Conservation (phyloP, 805 yeast genomes). For the Candida morakotiae region DNA sequence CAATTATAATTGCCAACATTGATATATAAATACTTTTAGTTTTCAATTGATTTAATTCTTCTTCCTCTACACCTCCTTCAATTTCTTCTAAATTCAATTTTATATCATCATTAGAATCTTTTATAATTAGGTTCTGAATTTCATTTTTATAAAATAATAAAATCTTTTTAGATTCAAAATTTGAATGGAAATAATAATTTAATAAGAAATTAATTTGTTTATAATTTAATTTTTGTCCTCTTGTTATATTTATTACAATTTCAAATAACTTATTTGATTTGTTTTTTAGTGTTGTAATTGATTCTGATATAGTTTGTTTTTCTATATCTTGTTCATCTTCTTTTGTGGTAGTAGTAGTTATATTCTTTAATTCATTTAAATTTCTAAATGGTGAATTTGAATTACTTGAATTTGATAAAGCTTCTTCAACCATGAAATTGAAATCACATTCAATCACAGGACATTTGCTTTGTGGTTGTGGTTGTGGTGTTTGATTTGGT, state of each 20-base stretch:
- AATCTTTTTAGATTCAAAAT: constrained; percentile 18
- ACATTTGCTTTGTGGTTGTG: constrained; percentile 17
- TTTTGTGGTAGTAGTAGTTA: not conserved
- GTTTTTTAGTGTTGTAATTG: constrained; percentile 9
- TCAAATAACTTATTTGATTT: constrained; percentile 26
- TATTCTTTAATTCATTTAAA: too few relatives aligned
- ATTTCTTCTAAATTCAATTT: constrained; percentile 2
- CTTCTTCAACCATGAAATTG: constrained; percentile 27
- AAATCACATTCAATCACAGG: constrained; percentile 41
- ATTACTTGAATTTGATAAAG: constrained; percentile 3
- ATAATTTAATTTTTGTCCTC: constrained; percentile 17
- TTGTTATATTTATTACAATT: constrained; percentile 13
- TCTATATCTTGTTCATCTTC: not conserved
- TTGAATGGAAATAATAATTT: constrained; percentile 21
- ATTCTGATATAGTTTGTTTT: not conserved
- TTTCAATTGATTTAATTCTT: constrained; percentile 12
- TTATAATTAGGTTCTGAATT: constrained; percentile 16
- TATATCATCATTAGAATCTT: constrained; percentile 13
- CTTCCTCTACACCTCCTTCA: constrained; percentile 1
- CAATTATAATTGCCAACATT: constrained; percentile 27
- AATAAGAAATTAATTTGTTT: constrained; percentile 25
- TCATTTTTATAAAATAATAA: constrained; percentile 22
- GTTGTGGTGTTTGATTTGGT: constrained; percentile 3
- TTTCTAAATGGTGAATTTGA: not conserved
- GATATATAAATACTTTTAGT: constrained; percentile 24